A percentile compares a stretch with the other conserved stretches of the same genome.
Evolutionary conservation across 805 yeast species (phyloP).

Genomic region (Kodamaea leandrae): DNA sequence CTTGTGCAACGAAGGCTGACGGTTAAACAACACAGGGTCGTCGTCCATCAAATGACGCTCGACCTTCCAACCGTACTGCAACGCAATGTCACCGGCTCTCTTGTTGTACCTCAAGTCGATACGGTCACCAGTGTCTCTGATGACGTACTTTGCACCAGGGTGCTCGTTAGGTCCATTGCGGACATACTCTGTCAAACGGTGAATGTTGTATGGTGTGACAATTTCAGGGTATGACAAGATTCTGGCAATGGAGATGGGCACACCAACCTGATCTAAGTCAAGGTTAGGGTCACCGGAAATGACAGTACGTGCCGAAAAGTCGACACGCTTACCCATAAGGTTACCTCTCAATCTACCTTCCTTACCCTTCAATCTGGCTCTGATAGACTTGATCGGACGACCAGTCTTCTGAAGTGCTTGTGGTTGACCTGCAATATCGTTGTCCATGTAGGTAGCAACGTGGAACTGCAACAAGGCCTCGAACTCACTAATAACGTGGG

Average conservation of each 20-base stretch:
- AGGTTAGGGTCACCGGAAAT: conserved; percentile 98
- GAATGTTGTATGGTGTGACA: conserved; percentile 96
- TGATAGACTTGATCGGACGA: conserved; percentile 95
- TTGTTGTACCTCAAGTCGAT: conserved; percentile 95
- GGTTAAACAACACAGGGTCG: conserved; percentile 96
- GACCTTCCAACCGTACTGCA: conserved; percentile 98
- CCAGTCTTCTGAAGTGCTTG: conserved; percentile 98
- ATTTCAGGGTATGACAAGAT: conserved; percentile 95
- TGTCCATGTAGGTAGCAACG: conserved; percentile 99
- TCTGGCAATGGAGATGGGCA: conserved; percentile 93
- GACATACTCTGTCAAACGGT: conserved; percentile 85
- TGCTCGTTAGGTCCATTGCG: conserved; percentile 99
- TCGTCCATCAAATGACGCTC: conserved; percentile 97
- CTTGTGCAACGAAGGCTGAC: conserved; percentile 98
- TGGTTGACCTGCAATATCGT: conserved; percentile 99
- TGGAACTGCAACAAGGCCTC: conserved; percentile 95
- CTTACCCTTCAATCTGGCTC: conserved; percentile 99
- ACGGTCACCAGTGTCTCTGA: conserved; percentile 98
- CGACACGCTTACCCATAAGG: conserved; percentile 99
- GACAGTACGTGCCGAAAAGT: conserved; percentile 97
- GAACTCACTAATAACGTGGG: conserved; percentile 94
- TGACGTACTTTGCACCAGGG: conserved; percentile 98
- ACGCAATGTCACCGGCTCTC: conserved; percentile 96
- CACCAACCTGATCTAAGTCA: conserved; percentile 98
- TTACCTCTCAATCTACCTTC: conserved; percentile 99